Evolutionary conservation across 202 grass and related monocot species (phyloP).

Genomic region (Miscanthus sacchariflorus): DNA sequence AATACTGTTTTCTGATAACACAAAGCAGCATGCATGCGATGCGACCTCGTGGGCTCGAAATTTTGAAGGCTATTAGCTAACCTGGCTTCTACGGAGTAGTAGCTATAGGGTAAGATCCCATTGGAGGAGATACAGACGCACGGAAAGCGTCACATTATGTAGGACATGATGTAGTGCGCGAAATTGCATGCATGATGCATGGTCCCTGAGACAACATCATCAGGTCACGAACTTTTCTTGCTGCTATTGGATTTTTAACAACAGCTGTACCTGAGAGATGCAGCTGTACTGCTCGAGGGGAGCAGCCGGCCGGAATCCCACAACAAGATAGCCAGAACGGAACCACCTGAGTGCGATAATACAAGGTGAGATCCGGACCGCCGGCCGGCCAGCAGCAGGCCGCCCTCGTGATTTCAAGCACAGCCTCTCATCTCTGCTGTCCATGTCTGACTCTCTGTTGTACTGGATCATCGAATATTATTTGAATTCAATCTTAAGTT

Average conservation of each 20-base stretch:
- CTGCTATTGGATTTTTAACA: slow-evolving; percentile 42
- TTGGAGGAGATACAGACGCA: slow-evolving; percentile 18
- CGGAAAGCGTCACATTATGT: slow-evolving; percentile 40
- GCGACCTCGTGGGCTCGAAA: too few relatives aligned
- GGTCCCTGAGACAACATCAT: slow-evolving; percentile 52
- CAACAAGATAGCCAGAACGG: slow-evolving; percentile 29
- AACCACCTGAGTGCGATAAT: slow-evolving; percentile 30
- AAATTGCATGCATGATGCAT: slow-evolving; percentile 14
- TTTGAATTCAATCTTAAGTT: background rate
- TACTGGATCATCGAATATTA: background rate
- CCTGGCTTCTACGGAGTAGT: background rate
- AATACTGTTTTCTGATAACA: background rate
- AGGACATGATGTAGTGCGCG: slow-evolving; percentile 29
- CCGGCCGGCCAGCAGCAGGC: background rate
- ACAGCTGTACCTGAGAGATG: slow-evolving; percentile 15
- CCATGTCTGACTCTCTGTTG: background rate
- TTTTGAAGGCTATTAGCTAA: background rate
- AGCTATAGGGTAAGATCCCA: slow-evolving; percentile 14
- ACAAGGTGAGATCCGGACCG: background rate
- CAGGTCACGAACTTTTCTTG: slow-evolving; percentile 23
- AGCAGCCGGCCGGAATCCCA: slow-evolving; percentile 12
- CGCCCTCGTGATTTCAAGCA: slow-evolving; percentile 10
- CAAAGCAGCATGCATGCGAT: background rate
- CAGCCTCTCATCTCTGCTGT: background rate
- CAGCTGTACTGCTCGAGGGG: slow-evolving; percentile 30